Percentiles rank a stretch among this genome's conserved stretches.
These are phyloP conservation scores for Coniochaeta prunicola DNA, from an alignment of 2,329 filamentous ascomycete genomes.

Conservation along the genomic window DNA sequence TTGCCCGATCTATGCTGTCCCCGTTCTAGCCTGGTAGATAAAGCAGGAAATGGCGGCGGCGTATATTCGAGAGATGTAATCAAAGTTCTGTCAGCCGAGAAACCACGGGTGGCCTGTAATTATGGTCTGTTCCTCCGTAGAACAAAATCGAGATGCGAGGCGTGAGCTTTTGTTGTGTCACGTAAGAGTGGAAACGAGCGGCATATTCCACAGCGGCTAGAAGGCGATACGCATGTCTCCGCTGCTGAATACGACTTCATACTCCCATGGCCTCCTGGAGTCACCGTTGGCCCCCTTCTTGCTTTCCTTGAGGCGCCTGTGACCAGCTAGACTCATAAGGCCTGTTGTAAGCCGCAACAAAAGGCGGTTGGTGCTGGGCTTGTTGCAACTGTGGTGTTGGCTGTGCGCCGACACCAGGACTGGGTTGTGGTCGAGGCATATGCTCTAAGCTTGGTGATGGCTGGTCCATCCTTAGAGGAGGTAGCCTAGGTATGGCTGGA, in stretches of 20 bases:
- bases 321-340: not conserved
- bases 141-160: not conserved
- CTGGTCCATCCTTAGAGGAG: slow-evolving; percentile 41
- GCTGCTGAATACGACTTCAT: not conserved
- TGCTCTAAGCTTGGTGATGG: slow-evolving; percentile 3
- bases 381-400: slow-evolving; percentile 15
- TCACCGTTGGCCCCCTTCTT: not conserved
- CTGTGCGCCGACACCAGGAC: slow-evolving; percentile 13
- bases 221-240: not conserved
- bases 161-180: not conserved
- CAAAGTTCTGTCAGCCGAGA: not conserved
- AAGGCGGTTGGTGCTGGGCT: slow-evolving; percentile 5
- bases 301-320: not conserved
- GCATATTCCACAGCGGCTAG: not conserved
- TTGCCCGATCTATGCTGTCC: slow-evolving; percentile 1
- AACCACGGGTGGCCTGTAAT: not conserved
- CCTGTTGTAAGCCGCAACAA: not conserved
- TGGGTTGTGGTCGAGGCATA: slow-evolving; percentile 9
- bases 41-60: not conserved
- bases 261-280: not conserved
- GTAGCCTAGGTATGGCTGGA: slow-evolving; percentile 34
- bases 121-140: not conserved
- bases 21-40: not conserved
- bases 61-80: not conserved
- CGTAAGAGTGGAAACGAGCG: not conserved